Percentiles rank a stretch among this genome's conserved stretches.
Evolutionary conservation across 2,329 filamentous ascomycete genomes (phyloP).

Genomic region (Beauveria sp.): DNA sequence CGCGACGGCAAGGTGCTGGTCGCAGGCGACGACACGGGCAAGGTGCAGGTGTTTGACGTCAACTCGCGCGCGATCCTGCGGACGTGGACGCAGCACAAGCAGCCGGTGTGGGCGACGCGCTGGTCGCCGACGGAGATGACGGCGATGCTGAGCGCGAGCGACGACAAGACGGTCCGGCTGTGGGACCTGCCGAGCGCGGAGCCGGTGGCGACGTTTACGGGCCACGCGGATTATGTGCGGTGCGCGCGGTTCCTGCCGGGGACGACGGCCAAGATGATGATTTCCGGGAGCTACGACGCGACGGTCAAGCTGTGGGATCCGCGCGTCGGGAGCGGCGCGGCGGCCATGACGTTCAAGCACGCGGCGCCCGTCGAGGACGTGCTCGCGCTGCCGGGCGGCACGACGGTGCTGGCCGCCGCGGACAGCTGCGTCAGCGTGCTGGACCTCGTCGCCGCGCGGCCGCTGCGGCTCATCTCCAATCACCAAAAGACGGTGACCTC

Average conservation of each 20-base stretch:
- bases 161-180: slow-evolving; percentile 84
- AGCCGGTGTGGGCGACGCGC: slow-evolving; percentile 84
- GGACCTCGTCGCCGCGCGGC: slow-evolving; percentile 85
- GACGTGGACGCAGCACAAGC: slow-evolving; percentile 91
- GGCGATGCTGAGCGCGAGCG: slow-evolving; percentile 77
- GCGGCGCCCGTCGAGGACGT: slow-evolving; percentile 81
- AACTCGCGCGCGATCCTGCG: slow-evolving; percentile 82
- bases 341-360: slow-evolving; percentile 93
- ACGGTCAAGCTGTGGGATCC: slow-evolving; percentile 94
- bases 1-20: slow-evolving; percentile 83
- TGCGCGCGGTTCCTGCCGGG: slow-evolving; percentile 78
- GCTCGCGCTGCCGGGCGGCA: slow-evolving; percentile 79
- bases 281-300: slow-evolving; percentile 90
- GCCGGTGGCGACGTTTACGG: slow-evolving; percentile 69
- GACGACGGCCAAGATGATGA: slow-evolving; percentile 63
- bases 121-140: slow-evolving; percentile 90
- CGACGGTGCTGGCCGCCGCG: slow-evolving; percentile 75
- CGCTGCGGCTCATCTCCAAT: slow-evolving; percentile 78
- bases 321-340: slow-evolving; percentile 51
- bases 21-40: slow-evolving; percentile 84
- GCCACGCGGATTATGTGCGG: slow-evolving; percentile 89
- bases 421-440: slow-evolving; percentile 85
- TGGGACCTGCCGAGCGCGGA: slow-evolving; percentile 86
- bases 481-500: slow-evolving; percentile 97
- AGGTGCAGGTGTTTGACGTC: slow-evolving; percentile 92